Conservation (phyloP, 2,329 filamentous ascomycete genomes). For the Exophiala sp. region DNA sequence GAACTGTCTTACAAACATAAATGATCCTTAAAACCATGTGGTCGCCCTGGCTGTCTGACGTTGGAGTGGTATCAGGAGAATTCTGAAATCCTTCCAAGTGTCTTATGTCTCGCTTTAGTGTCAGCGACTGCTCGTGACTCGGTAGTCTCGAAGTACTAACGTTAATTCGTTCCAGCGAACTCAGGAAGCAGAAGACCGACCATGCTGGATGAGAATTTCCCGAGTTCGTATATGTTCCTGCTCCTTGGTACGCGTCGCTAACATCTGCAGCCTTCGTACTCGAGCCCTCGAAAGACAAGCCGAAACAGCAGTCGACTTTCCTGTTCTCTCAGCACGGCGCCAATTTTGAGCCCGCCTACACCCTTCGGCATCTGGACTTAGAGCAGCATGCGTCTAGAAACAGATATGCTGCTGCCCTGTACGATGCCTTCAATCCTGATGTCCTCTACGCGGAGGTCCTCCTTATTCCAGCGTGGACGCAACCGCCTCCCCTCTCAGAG, state of each 20-base stretch:
- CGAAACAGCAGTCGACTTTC: slow-evolving; percentile 38
- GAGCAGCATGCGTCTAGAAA: slow-evolving; percentile 67
- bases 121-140: too few species aligned
- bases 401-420: slow-evolving; percentile 81
- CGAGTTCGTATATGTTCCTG: slow-evolving; percentile 48
- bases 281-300: slow-evolving; percentile 49
- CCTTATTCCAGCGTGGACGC: slow-evolving; percentile 79
- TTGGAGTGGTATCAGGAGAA: too few species aligned
- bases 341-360: slow-evolving; percentile 74
- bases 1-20: too few species aligned
- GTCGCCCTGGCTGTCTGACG: too few species aligned
- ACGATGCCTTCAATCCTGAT: slow-evolving; percentile 75
- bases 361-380: slow-evolving; percentile 73
- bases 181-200: background rate
- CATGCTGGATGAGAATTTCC: slow-evolving; percentile 95
- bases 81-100: too few species aligned
- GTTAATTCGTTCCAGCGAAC: background rate
- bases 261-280: slow-evolving; percentile 55
- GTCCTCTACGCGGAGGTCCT: slow-evolving; percentile 85
- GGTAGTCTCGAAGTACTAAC: too few species aligned
- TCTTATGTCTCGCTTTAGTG: too few species aligned
- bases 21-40: too few species aligned
- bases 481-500: slow-evolving; percentile 75
- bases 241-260: slow-evolving; percentile 4
- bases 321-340: slow-evolving; percentile 67